These are phyloP conservation scores for Ustilago trichophora DNA, from an alignment of 1,284 basidiomycete species.

Conservation along the genomic window DNA sequence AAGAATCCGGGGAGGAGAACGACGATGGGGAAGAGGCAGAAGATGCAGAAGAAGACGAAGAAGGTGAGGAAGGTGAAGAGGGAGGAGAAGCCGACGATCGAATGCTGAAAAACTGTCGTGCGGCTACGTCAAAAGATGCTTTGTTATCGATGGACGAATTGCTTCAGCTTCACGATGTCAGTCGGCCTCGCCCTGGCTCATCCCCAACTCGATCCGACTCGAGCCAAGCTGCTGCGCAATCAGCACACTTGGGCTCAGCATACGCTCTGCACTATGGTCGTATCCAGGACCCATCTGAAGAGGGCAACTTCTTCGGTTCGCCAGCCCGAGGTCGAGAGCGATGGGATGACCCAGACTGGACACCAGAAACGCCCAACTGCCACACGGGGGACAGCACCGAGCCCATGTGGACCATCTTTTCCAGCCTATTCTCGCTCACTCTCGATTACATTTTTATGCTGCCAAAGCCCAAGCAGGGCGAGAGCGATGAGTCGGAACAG, in stretches of 20 bases:
- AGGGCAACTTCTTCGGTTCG: conserved; percentile 53
- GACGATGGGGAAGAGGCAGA: conserved; percentile 16
- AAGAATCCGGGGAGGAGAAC: conserved; percentile 4
- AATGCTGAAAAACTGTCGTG: conserved; percentile 80
- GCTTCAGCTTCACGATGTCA: conserved; percentile 70
- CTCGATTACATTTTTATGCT: conserved; percentile 80
- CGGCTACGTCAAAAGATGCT: conserved; percentile 74
- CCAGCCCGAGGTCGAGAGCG: conserved; percentile 50
- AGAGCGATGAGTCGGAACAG: background rate
- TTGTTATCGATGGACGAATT: conserved; percentile 77
- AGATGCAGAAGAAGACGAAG: conserved; percentile 16
- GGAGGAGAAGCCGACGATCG: conserved; percentile 68
- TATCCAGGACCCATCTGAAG: conserved; percentile 22
- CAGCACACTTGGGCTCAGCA: conserved; percentile 19
- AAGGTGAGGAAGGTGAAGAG: conserved; percentile 25
- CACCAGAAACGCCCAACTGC: conserved; percentile 36
- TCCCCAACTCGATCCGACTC: background rate
- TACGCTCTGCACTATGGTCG: conserved; percentile 70
- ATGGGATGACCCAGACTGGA: conserved; percentile 52
- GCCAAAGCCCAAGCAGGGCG: conserved; percentile 43
- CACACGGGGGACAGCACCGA: conserved; percentile 54
- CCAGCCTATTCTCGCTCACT: conserved; percentile 60
- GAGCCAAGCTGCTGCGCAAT: background rate
- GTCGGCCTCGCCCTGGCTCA: conserved; percentile 35
- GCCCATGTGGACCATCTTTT: conserved; percentile 66